These are phyloP conservation scores for Amaranthus hypochondriacus DNA, from an alignment of 148 eudicot species.

Conservation along the genomic window DNA sequence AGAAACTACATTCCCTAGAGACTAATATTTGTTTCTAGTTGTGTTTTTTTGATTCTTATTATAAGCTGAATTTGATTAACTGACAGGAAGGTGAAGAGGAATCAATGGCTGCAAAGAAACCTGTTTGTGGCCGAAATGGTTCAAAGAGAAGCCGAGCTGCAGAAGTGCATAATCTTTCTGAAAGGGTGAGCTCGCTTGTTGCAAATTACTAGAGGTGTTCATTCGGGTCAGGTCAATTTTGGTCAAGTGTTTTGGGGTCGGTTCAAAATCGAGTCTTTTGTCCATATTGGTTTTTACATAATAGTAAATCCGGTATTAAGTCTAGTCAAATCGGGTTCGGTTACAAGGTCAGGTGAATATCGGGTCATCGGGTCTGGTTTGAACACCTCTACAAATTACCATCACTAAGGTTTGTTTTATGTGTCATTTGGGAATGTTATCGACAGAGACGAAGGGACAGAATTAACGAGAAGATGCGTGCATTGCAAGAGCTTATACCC, in stretches of 20 bases:
- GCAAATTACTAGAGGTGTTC: not conserved
- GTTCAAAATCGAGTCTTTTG: too few relatives aligned
- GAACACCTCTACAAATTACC: too few relatives aligned
- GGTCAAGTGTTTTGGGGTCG: too few relatives aligned
- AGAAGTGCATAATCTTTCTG: constrained; percentile 96
- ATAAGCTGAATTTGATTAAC: constrained; percentile 4
- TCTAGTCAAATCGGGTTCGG: too few relatives aligned
- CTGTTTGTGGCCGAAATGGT: constrained; percentile 47
- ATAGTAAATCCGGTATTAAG: too few relatives aligned
- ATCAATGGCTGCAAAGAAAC: constrained; percentile 59
- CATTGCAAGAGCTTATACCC: constrained; percentile 94
- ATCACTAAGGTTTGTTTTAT: not conserved
- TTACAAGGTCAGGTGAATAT: too few relatives aligned
- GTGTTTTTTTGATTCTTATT: constrained; percentile 8
- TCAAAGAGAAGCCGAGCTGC: constrained; percentile 98
- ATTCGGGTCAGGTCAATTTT: too few relatives aligned
- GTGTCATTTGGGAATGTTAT: constrained; percentile 9
- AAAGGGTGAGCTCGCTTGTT: constrained; percentile 57
- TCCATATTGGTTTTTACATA: too few relatives aligned
- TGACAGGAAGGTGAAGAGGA: constrained; percentile 86
- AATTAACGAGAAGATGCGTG: constrained; percentile 98
- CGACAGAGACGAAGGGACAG: constrained; percentile 93
- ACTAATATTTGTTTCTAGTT: not conserved
- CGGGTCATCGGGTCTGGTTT: too few relatives aligned
- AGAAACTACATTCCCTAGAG: constrained; percentile 18